Base-by-base conservation (phyloP, 306 rosid genomes). In the Herpetospermum pedunculosum region DNA sequence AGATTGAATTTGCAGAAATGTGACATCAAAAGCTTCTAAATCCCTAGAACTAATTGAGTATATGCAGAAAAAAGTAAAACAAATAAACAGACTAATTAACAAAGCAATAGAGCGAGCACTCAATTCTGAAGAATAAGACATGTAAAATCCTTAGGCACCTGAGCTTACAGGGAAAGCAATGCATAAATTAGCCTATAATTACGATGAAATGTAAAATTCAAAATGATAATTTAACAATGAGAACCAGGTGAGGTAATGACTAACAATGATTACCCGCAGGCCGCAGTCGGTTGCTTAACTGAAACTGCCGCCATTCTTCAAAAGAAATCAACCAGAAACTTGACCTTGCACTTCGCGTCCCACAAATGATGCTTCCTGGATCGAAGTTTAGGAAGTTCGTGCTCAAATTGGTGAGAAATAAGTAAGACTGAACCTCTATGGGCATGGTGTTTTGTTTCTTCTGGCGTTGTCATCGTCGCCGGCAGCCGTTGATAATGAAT, bases 401-500 rank as follows among this genome's bases (percentile, higher is more conserved):
- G 8, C 21, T 38, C 49, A 64, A 37, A 34, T 60, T 18, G 44
- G 16, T 34, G 70, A 62, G 28, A 62, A 19, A 18, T n/a, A 3
- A 26, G 16, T 19, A 62, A 18, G 1, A 28, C 3, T 35, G 18
- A 63, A 19, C 47, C 46, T 34, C 68, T 4, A 30, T n/a, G 18
- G 70, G 28, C 43, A 32, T 30, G 48, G 6, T 34, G 59, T 10
- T 3, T 18, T 18, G 70, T 18, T 70, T 7, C 72, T n/a, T n/a
- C n/a, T n/a, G 5, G 67, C 81, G 19, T 3, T 54, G 15, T 25
- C 62, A 54, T 81, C 85, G 35, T 85, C 82, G 72, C 87, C 92
- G 41, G 96, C 88, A 41, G 62, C 49, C 59, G 77, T 74, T 6
- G 79, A 77, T 75, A 82, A 86, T 0, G 85, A 88, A 47, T 75